Base-by-base conservation (phyloP, 139 green algal species). In the Micromonas commoda region DNA sequence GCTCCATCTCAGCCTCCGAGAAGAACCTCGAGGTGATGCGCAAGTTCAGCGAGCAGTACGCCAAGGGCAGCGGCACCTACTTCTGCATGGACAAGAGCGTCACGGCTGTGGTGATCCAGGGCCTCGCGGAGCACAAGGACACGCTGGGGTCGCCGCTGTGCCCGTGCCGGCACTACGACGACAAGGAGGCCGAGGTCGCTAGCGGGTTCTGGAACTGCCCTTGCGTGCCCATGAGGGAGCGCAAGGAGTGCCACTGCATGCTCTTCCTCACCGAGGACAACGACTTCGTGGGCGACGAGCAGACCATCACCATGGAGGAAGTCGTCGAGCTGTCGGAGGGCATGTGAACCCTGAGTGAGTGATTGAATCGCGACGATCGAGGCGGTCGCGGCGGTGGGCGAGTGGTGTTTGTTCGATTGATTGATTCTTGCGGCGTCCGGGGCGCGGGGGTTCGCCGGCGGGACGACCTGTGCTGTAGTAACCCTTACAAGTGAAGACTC, bases 151-250 rank as follows among this genome's bases (percentile, higher is more conserved):
- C 94, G 0, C 94, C 96, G 21, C 82, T 99, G 29, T 99, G 96
- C 83, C 96, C 96, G 13, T 99, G 96, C 91, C 28, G 83, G 26
- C 83, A 88, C 74, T 99, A 99, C 78, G 96, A 99, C 73, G 96
- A 99, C 85, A 99, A 99, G 81, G 85, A 88, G 28, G 86, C 88
- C 6, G 96, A 99, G 82, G 96, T 90, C 1, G 85, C 90, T 4
- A 85, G 95, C 80, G 95, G 96, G 4, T 99, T 96, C 87, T 99
- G 96, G 96, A 99, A 99, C 85, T 99, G 96, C 85, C 96, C 96
- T 0, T 99, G 96, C 75, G 94, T 98, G 45, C 96, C 96, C 19
- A 99, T 99, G 96, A 85, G 96, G 16, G 76, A 80, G 76, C 54
- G 84, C 51, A 89, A 98, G 89, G 95, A 98, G 81, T 99, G 95